phyloP scores from a whole-genome alignment of 306 rosid species.

The Hippophae tibetana region DNA sequence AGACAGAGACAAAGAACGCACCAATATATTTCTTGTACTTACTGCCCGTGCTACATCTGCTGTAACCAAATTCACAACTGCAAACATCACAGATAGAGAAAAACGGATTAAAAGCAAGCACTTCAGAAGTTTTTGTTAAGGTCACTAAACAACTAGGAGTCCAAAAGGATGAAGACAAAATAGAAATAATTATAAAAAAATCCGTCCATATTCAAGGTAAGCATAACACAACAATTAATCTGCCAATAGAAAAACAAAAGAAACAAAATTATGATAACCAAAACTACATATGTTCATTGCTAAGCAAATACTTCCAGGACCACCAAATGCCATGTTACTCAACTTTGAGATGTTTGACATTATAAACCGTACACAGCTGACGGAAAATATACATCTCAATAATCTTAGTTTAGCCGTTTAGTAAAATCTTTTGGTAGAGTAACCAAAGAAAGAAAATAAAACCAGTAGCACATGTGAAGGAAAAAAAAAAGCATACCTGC shows the following conservation, averaged over 20 bases:
- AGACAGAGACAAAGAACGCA: conserved; percentile 3
- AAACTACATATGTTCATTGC: background rate
- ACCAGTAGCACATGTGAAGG: background rate
- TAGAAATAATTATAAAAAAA: background rate
- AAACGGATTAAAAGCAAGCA: background rate
- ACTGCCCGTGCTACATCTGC: conserved; percentile 62
- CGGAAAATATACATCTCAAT: too few species aligned
- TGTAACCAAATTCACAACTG: conserved; percentile 54
- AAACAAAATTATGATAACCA: background rate
- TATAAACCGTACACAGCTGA: too few species aligned
- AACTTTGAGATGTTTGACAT: too few species aligned
- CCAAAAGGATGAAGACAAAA: background rate
- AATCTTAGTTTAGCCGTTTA: too few species aligned
- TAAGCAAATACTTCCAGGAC: background rate
- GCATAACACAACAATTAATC: background rate
- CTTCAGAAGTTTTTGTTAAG: background rate
- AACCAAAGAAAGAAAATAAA: background rate
- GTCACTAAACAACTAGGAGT: background rate
- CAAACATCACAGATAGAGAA: conserved; percentile 14
- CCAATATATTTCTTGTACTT: conserved; percentile 27
- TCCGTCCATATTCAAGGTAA: background rate
- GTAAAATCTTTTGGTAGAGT: background rate
- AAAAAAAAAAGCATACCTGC: conserved; percentile 38
- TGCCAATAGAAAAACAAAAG: background rate
- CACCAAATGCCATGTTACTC: background rate